phyloP scores from a whole-genome alignment of 1,284 basidiomycete species.

The Cerrena zonata region DNA sequence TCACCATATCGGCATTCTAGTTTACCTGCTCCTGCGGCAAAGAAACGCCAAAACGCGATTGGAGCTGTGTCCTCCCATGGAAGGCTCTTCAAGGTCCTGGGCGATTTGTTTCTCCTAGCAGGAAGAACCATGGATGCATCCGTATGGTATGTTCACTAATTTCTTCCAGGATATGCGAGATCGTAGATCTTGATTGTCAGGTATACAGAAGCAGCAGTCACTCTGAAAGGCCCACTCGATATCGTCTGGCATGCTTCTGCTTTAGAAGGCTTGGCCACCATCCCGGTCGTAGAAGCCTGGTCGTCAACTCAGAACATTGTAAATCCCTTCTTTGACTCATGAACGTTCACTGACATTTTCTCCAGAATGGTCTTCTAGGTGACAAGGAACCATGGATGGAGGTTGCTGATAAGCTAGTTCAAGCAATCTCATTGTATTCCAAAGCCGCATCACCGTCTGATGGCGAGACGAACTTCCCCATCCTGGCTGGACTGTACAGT shows the following conservation, averaged over 20 bases:
- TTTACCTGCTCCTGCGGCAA: constrained; percentile 38
- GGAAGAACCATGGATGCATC: constrained; percentile 77
- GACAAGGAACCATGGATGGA: constrained; percentile 65
- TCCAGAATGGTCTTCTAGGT: constrained; percentile 37
- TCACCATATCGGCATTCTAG: constrained; percentile 42
- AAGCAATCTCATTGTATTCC: constrained; percentile 60
- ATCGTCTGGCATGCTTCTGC: constrained; percentile 82
- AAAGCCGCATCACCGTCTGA: constrained; percentile 49
- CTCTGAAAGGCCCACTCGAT: constrained; percentile 71
- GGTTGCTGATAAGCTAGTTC: constrained; percentile 60
- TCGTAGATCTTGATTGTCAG: constrained; percentile 34
- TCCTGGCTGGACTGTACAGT: constrained; percentile 63
- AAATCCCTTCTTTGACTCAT: not conserved
- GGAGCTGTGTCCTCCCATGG: constrained; percentile 71
- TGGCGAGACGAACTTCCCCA: constrained; percentile 48
- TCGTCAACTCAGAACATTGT: constrained; percentile 62
- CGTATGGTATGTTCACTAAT: constrained; percentile 52
- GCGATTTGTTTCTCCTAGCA: constrained; percentile 79
- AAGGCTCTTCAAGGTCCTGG: constrained; percentile 81
- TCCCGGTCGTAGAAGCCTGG: constrained; percentile 80
- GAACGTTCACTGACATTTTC: constrained; percentile 16
- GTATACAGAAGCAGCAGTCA: constrained; percentile 76
- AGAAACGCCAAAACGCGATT: constrained; percentile 58
- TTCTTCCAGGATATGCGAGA: not conserved
- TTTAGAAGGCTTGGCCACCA: constrained; percentile 76